These are phyloP conservation scores for Singerocomus rubriflavus DNA, from an alignment of 1,284 basidiomycete species.

Conservation along the genomic window DNA sequence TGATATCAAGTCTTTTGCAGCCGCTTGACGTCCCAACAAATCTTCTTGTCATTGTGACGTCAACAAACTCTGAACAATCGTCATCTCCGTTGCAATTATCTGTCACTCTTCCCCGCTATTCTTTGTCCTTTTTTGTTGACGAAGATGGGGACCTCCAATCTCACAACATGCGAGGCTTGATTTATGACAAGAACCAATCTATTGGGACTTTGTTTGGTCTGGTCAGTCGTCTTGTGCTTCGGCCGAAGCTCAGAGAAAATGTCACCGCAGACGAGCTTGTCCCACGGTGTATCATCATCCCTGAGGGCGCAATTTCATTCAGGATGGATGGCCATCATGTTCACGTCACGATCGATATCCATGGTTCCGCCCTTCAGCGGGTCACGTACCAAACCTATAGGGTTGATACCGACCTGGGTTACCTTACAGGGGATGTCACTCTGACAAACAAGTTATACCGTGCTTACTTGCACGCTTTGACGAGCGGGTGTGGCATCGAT, in stretches of 20 bases:
- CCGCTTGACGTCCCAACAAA: neutral
- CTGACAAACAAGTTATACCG: constrained; percentile 35
- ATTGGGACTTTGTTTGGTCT: constrained; percentile 28
- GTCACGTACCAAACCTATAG: constrained; percentile 36
- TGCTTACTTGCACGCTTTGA: constrained; percentile 42
- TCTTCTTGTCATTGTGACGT: too few relatives aligned
- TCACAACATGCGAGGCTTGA: constrained; percentile 12
- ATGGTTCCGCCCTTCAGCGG: too few relatives aligned
- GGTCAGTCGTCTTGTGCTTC: constrained; percentile 37
- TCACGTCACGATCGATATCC: too few relatives aligned
- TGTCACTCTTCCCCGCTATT: constrained; percentile 38
- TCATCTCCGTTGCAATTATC: constrained; percentile 14
- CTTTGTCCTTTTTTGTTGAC: constrained; percentile 27
- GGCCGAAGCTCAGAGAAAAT: constrained; percentile 14
- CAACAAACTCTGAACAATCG: constrained; percentile 4
- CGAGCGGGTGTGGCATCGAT: constrained; percentile 38
- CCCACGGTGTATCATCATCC: constrained; percentile 36
- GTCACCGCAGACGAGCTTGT: neutral
- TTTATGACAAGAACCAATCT: constrained; percentile 19
- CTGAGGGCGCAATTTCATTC: too few relatives aligned
- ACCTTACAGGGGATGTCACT: constrained; percentile 32
- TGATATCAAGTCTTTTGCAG: neutral
- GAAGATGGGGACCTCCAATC: constrained; percentile 24
- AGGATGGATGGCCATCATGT: neutral
- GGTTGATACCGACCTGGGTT: constrained; percentile 38